These are phyloP conservation scores for Sarocladium strictum DNA, from an alignment of 2,329 filamentous ascomycete species.

Conservation along the genomic window DNA sequence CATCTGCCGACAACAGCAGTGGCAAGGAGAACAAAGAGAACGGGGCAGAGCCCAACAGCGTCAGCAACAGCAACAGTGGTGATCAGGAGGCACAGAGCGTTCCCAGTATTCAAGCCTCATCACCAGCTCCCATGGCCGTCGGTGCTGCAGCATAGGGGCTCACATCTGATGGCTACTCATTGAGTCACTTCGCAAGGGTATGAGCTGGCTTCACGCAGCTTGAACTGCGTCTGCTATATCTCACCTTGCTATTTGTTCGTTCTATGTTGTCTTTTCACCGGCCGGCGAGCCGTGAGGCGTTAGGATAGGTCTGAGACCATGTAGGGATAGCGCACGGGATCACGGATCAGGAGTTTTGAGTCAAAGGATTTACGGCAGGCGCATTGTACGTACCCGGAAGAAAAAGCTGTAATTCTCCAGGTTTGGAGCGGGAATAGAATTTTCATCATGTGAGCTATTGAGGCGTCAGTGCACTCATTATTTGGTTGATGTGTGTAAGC, in stretches of 20 bases:
- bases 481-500: not conserved
- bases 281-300: not conserved
- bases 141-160: conserved; percentile 34
- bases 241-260: not conserved
- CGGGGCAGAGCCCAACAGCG: conserved; percentile 36
- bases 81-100: conserved; percentile 50
- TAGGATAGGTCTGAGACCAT: not conserved
- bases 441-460: not conserved
- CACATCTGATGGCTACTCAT: not conserved
- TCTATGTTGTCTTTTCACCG: no score
- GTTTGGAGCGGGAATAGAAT: conserved; percentile 3
- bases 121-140: conserved; percentile 44
- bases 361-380: not conserved
- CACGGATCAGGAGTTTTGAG: not conserved
- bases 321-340: conserved; percentile 4
- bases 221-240: not conserved
- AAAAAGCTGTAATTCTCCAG: not conserved
- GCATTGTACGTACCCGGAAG: not conserved
- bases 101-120: conserved; percentile 44
- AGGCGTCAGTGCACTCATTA: not conserved
- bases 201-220: not conserved
- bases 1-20: conserved; percentile 44
- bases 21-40: conserved; percentile 63
- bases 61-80: conserved; percentile 35
- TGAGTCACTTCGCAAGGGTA: conserved; percentile 1